phyloP scores from a whole-genome alignment of 2,329 filamentous ascomycete species.

The Cephalotrichum gorgonifer region DNA sequence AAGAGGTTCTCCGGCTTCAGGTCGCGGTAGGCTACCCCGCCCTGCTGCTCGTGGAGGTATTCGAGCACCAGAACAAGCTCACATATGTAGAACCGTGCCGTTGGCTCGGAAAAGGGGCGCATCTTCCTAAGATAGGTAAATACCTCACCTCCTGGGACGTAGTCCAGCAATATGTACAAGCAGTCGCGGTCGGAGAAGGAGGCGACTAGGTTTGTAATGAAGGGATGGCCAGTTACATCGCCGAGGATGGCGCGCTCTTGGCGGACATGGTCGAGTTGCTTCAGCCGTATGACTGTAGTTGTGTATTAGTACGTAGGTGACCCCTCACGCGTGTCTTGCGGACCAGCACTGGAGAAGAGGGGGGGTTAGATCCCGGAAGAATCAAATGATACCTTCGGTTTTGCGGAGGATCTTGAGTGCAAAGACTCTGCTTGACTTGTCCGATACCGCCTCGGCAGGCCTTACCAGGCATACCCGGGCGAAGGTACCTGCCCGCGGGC shows the following conservation, averaged over 20 bases:
- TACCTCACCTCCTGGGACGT: constrained; percentile 74
- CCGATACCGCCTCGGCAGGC: constrained; percentile 41
- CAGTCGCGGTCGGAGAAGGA: constrained; percentile 73
- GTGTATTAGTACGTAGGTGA: neutral
- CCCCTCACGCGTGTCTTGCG: neutral
- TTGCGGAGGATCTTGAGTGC: constrained; percentile 72
- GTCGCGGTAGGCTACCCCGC: constrained; percentile 69
- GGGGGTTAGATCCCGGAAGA: constrained; percentile 17
- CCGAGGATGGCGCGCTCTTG: constrained; percentile 72
- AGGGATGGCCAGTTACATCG: constrained; percentile 70
- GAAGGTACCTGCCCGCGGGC: constrained; percentile 54
- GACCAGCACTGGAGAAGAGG: neutral
- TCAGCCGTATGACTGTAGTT: constrained; percentile 57
- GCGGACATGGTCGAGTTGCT: constrained; percentile 79
- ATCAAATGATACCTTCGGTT: constrained; percentile 32
- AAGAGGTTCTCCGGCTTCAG: constrained; percentile 77
- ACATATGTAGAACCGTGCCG: constrained; percentile 71
- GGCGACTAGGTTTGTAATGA: constrained; percentile 69
- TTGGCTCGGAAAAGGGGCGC: constrained; percentile 68
- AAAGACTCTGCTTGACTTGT: constrained; percentile 57
- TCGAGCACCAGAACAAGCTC: constrained; percentile 77
- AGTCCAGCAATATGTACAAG: constrained; percentile 75
- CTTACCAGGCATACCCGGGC: constrained; percentile 72
- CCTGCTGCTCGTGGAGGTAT: constrained; percentile 69
- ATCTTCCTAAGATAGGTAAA: constrained; percentile 73